Evolutionary conservation across 2,329 filamentous ascomycete species (phyloP).

Genomic region (Hypomyces perniciosus): DNA sequence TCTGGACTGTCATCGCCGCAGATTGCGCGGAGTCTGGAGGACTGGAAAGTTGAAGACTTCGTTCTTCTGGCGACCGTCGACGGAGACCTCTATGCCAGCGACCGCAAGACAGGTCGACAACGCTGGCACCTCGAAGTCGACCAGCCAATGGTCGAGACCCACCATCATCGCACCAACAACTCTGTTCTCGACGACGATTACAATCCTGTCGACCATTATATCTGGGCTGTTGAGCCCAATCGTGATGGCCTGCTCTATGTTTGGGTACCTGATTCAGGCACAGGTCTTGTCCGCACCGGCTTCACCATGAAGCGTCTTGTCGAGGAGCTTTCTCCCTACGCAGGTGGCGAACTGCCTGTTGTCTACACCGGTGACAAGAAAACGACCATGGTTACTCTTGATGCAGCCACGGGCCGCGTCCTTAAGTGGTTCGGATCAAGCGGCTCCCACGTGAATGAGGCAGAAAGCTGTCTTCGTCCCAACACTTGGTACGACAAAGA

Average conservation of each 20-base stretch:
- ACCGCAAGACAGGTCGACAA: constrained; percentile 76
- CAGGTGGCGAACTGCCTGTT: constrained; percentile 67
- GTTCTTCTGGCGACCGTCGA: constrained; percentile 99
- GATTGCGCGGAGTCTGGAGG: constrained; percentile 92
- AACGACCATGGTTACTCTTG: constrained; percentile 81
- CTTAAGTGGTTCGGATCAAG: constrained; percentile 77
- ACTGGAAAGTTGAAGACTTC: constrained; percentile 99
- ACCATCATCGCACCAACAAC: constrained; percentile 67
- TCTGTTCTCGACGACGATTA: constrained; percentile 55
- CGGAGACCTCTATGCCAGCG: constrained; percentile 87
- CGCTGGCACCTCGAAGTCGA: constrained; percentile 83
- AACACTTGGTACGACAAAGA: constrained; percentile 61
- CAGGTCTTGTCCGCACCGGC: constrained; percentile 58
- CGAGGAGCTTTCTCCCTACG: constrained; percentile 74
- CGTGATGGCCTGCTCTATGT: constrained; percentile 83
- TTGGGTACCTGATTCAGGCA: constrained; percentile 60
- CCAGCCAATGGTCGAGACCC: constrained; percentile 84
- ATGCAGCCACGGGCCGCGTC: constrained; percentile 77
- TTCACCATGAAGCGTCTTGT: constrained; percentile 81
- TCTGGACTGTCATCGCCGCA: constrained; percentile 74
- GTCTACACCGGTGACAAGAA: constrained; percentile 90
- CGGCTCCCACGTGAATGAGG: constrained; percentile 61
- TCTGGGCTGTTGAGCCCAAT: constrained; percentile 93
- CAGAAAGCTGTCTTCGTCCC: constrained; percentile 68
- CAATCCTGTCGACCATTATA: constrained; percentile 70